phyloP scores from a whole-genome alignment of 2,329 filamentous ascomycete genomes.

The Dactylellina parvicollis region DNA sequence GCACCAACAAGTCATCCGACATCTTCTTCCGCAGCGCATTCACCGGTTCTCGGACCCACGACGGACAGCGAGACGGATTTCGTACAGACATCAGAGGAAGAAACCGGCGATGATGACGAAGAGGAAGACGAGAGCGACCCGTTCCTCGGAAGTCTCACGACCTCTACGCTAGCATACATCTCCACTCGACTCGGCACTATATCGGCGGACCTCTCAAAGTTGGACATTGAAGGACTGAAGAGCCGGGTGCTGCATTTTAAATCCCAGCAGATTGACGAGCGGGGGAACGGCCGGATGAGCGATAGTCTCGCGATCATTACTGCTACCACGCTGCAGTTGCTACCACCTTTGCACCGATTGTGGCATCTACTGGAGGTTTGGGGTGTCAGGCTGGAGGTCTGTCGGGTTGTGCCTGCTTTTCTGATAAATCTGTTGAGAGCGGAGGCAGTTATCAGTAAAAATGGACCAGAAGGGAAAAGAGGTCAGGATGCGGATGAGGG shows the following conservation, averaged over 20 bases:
- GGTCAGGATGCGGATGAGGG: constrained; percentile 51
- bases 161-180: constrained; percentile 72
- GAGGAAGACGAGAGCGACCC: constrained; percentile 59
- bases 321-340: constrained; percentile 85
- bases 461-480: constrained; percentile 6
- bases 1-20: constrained; percentile 25
- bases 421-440: constrained; percentile 73
- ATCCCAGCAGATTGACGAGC: constrained; percentile 62
- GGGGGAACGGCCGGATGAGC: constrained; percentile 75
- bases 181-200: constrained; percentile 76
- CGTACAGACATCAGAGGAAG: constrained; percentile 5
- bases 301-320: constrained; percentile 91
- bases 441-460: constrained; percentile 68
- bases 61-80: constrained; percentile 36
- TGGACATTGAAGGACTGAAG: constrained; percentile 88
- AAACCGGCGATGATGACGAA: constrained; percentile 51
- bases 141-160: constrained; percentile 77
- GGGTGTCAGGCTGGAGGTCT: constrained; percentile 78
- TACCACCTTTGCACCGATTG: constrained; percentile 81
- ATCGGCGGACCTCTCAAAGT: constrained; percentile 67
- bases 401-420: constrained; percentile 77
- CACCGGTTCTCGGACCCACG: constrained; percentile 7
- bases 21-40: neutral
- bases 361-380: constrained; percentile 78
- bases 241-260: constrained; percentile 75